phyloP scores from a whole-genome alignment of 306 rosid genomes.

The Pueraria montana region DNA sequence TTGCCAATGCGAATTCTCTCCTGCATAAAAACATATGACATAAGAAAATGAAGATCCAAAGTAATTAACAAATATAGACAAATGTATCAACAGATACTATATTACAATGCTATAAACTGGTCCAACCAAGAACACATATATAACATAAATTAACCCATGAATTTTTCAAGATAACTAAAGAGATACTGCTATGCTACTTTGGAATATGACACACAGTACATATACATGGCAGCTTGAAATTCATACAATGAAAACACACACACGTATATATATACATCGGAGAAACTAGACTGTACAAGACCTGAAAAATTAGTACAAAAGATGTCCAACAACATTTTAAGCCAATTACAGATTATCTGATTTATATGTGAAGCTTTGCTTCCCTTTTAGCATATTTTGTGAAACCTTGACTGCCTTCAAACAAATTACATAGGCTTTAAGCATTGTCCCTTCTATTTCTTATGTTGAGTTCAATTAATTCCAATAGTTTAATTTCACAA shows the following conservation, averaged over 20 bases:
- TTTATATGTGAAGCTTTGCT: too few relatives aligned
- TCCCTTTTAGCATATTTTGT: too few relatives aligned
- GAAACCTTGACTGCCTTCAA: too few relatives aligned
- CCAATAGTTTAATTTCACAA: too few relatives aligned
- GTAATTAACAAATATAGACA: conserved; percentile 21
- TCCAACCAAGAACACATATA: conserved; percentile 16
- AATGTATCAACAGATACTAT: conserved; percentile 17
- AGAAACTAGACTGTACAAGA: neutral
- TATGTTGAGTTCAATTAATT: too few relatives aligned
- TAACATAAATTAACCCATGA: neutral
- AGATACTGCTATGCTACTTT: neutral
- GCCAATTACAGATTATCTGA: too few relatives aligned
- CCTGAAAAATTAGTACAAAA: neutral
- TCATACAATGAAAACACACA: conserved; percentile 25
- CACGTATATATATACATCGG: neutral
- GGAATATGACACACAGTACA: conserved; percentile 12
- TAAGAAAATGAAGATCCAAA: conserved; percentile 39
- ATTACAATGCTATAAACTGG: conserved; percentile 10
- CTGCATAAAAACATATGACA: conserved; percentile 55
- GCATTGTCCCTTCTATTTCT: too few relatives aligned
- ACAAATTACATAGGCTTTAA: too few relatives aligned
- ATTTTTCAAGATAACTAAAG: conserved; percentile 30
- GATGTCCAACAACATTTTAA: neutral
- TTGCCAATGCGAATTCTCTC: conserved; percentile 98
- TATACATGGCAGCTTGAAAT: conserved; percentile 26